phyloP scores from a whole-genome alignment of 176 grass and related monocot species.

The Otatea glauca region DNA sequence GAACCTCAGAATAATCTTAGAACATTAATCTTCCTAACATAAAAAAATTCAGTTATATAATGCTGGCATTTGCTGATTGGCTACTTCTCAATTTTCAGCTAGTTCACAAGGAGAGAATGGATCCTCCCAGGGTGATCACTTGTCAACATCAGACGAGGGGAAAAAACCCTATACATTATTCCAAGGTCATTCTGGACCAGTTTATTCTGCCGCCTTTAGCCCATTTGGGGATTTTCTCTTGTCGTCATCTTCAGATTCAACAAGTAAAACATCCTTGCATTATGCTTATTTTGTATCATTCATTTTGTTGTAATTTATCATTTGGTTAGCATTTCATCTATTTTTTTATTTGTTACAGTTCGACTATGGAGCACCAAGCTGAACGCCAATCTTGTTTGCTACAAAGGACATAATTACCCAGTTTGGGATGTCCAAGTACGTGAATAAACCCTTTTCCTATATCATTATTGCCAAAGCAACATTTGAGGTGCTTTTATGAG shows the following conservation, averaged over 20 bases:
- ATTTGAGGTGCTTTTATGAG: slow-evolving; percentile 18
- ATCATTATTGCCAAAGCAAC: slow-evolving; percentile 7
- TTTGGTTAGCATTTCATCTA: slow-evolving; percentile 16
- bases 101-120: slow-evolving; percentile 69
- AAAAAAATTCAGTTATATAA: slow-evolving; percentile 16
- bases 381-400: slow-evolving; percentile 94
- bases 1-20: neutral
- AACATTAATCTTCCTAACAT: neutral
- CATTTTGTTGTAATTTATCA: slow-evolving; percentile 15
- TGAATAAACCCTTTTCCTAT: slow-evolving; percentile 11
- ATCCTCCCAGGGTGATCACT: slow-evolving; percentile 56
- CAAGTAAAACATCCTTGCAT: slow-evolving; percentile 58
- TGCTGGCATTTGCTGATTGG: slow-evolving; percentile 36
- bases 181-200: slow-evolving; percentile 92
- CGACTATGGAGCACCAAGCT: slow-evolving; percentile 93
- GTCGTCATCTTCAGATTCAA: slow-evolving; percentile 92
- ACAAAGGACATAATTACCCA: slow-evolving; percentile 97
- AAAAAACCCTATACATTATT: slow-evolving; percentile 77
- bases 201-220: slow-evolving; percentile 87
- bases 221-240: slow-evolving; percentile 92
- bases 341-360: slow-evolving; percentile 61
- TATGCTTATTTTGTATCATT: slow-evolving; percentile 33
- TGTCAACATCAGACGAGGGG: slow-evolving; percentile 61
- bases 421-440: slow-evolving; percentile 98
- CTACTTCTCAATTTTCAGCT: slow-evolving; percentile 52